A percentile compares a stretch with the other conserved stretches of the same genome.
Evolutionary conservation across 2,329 filamentous ascomycete genomes (phyloP).

Genomic region (Venturia oleaginea): DNA sequence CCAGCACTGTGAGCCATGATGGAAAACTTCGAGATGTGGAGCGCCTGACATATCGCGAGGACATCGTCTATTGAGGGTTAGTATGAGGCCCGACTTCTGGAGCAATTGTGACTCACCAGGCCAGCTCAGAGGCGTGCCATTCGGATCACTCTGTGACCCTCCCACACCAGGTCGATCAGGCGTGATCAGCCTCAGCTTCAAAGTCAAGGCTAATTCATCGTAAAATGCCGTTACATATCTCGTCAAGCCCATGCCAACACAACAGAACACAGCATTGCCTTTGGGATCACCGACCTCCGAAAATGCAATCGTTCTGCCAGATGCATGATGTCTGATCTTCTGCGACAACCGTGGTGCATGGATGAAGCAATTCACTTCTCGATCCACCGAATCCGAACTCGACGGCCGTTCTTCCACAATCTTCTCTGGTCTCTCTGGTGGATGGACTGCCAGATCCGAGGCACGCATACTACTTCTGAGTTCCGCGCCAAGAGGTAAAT

Average conservation of each 20-base stretch:
- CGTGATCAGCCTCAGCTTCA: constrained; percentile 85
- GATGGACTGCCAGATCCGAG: constrained; percentile 23
- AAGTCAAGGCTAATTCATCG: constrained; percentile 81
- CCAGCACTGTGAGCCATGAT: constrained; percentile 93
- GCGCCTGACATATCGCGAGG: constrained; percentile 80
- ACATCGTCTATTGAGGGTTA: constrained; percentile 56
- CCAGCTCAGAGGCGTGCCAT: constrained; percentile 86
- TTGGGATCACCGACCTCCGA: constrained; percentile 92
- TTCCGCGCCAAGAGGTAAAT: constrained; percentile 30
- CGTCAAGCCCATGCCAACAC: constrained; percentile 94
- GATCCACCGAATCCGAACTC: constrained; percentile 79
- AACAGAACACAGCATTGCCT: constrained; percentile 89
- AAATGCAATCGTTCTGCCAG: constrained; percentile 82
- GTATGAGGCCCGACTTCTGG: not conserved
- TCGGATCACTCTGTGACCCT: constrained; percentile 76
- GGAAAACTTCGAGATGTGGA: constrained; percentile 93
- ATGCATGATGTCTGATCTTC: constrained; percentile 77
- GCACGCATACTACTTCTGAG: constrained; percentile 23
- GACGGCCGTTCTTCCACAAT: constrained; percentile 44
- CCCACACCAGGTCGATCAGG: constrained; percentile 91
- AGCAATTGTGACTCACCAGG: constrained; percentile 54
- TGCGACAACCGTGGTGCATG: constrained; percentile 77
- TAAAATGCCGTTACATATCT: constrained; percentile 96
- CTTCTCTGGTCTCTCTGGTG: constrained; percentile 15
- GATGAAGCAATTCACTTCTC: constrained; percentile 62